These are phyloP conservation scores for Brachypodium distachyon DNA, from an alignment of 202 grass and related monocot genomes.

Conservation along the genomic window DNA sequence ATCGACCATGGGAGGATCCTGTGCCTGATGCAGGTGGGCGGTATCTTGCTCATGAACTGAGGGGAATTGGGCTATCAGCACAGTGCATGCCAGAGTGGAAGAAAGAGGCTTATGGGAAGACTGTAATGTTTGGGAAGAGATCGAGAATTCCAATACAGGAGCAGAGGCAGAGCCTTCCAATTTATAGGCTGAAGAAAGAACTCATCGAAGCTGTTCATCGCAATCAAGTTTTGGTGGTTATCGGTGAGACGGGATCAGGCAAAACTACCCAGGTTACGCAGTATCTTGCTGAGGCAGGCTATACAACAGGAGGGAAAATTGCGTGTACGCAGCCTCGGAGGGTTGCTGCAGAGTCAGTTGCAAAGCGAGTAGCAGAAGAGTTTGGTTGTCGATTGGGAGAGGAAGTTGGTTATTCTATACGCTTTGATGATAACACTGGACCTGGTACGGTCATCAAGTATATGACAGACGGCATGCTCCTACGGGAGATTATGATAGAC, in stretches of 20 bases:
- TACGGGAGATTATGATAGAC: conserved; percentile 81
- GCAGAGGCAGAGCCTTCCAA: conserved; percentile 76
- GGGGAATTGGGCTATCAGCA: conserved; percentile 48
- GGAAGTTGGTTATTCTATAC: conserved; percentile 86
- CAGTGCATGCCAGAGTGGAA: conserved; percentile 77
- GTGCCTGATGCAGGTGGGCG: conserved; percentile 59
- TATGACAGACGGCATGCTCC: conserved; percentile 96
- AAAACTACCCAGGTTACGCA: conserved; percentile 85
- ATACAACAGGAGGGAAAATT: conserved; percentile 73
- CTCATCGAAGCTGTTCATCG: conserved; percentile 61
- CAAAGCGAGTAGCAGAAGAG: conserved; percentile 84
- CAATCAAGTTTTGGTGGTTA: conserved; percentile 84
- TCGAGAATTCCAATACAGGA: conserved; percentile 53
- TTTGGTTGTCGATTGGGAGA: conserved; percentile 82
- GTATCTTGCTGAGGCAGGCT: conserved; percentile 77
- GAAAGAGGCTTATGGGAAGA: conserved; percentile 58
- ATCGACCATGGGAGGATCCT: conserved; percentile 80
- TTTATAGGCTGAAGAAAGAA: conserved; percentile 78
- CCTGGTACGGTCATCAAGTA: conserved; percentile 89
- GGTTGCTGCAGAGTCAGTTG: conserved; percentile 75
- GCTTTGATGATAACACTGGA: conserved; percentile 76
- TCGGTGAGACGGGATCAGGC: conserved; percentile 84
- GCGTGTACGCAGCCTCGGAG: conserved; percentile 83
- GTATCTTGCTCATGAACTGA: conserved; percentile 64
- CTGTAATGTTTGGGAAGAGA: conserved; percentile 57